Percentiles rank a stretch among this genome's conserved stretches.
These are phyloP conservation scores for Lupinus albus DNA, from an alignment of 306 rosid genomes.

Conservation along the genomic window DNA sequence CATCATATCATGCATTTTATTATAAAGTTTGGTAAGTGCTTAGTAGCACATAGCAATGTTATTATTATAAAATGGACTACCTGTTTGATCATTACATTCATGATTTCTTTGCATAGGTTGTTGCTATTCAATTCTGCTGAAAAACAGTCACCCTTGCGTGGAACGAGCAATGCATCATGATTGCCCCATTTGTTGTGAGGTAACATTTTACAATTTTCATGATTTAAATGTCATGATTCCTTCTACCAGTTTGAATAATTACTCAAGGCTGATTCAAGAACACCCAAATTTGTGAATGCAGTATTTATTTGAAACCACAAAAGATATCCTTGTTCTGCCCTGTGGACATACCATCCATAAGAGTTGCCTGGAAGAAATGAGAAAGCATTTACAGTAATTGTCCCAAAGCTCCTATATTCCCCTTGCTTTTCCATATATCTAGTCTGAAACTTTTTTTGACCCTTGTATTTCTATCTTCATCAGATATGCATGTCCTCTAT, in stretches of 20 bases:
- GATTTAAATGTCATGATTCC: conserved; percentile 19
- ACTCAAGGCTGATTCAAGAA: conserved; percentile 31
- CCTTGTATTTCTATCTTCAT: not conserved
- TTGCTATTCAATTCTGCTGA: conserved; percentile 62
- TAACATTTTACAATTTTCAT: conserved; percentile 29
- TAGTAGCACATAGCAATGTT: not conserved
- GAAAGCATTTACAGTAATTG: conserved; percentile 80
- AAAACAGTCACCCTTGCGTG: conserved; percentile 78
- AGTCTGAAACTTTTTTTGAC: not conserved
- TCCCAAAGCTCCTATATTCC: not conserved
- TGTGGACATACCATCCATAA: conserved; percentile 92
- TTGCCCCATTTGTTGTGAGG: conserved; percentile 93
- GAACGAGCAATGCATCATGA: conserved; percentile 97
- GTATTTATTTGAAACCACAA: conserved; percentile 74
- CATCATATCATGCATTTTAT: conserved; percentile 3
- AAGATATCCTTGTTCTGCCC: conserved; percentile 65
- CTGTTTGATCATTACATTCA: conserved; percentile 9
- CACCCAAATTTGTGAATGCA: conserved; percentile 46
- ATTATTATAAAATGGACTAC: not conserved
- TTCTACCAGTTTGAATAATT: not conserved
- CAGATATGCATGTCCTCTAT: conserved; percentile 86
- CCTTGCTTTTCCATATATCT: not conserved
- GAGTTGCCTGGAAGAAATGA: conserved; percentile 80
- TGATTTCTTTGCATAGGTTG: conserved; percentile 57
- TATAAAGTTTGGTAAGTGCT: no score